Conservation (phyloP, 805 yeast genomes). For the Barnettozyma populi region DNA sequence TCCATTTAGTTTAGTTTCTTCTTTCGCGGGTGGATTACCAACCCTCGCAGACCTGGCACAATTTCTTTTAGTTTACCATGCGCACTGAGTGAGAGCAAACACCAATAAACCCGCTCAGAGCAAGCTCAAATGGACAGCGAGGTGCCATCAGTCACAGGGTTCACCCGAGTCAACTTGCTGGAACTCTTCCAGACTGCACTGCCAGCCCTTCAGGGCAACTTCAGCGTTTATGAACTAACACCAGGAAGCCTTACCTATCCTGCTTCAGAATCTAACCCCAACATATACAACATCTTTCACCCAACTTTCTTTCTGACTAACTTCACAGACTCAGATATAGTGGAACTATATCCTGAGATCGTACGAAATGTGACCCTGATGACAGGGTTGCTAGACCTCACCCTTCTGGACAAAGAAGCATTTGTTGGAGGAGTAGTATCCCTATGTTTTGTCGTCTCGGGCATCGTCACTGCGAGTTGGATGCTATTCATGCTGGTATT, state of each 20-base stretch:
- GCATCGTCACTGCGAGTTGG: conserved; percentile 62
- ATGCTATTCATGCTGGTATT: conserved; percentile 55
- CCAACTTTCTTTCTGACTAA: conserved; percentile 46
- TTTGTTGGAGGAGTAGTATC: conserved; percentile 36
- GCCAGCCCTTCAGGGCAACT: conserved; percentile 11
- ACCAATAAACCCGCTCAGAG: not conserved
- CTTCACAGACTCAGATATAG: conserved; percentile 28
- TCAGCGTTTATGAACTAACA: conserved; percentile 20
- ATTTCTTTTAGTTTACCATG: not conserved
- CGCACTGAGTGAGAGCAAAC: too few species aligned
- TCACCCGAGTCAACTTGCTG: not conserved
- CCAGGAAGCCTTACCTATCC: conserved; percentile 12
- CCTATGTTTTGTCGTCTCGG: conserved; percentile 47
- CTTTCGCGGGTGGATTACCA: not conserved
- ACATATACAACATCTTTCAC: conserved; percentile 12
- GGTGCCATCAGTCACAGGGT: not conserved
- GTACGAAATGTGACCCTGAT: conserved; percentile 8
- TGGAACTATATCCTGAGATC: conserved; percentile 1
- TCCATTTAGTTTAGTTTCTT: too few species aligned
- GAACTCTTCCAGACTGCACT: conserved; percentile 6
- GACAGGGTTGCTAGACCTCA: not conserved
- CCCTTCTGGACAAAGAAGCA: conserved; percentile 25
- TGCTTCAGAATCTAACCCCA: not conserved
- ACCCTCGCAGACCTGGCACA: too few species aligned
- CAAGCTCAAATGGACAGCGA: not conserved